Percentiles rank a stretch among this genome's conserved stretches.
Evolutionary conservation across 768 basidiomycete species (phyloP).

Genomic region (Rubroboletus pulcherrimus): DNA sequence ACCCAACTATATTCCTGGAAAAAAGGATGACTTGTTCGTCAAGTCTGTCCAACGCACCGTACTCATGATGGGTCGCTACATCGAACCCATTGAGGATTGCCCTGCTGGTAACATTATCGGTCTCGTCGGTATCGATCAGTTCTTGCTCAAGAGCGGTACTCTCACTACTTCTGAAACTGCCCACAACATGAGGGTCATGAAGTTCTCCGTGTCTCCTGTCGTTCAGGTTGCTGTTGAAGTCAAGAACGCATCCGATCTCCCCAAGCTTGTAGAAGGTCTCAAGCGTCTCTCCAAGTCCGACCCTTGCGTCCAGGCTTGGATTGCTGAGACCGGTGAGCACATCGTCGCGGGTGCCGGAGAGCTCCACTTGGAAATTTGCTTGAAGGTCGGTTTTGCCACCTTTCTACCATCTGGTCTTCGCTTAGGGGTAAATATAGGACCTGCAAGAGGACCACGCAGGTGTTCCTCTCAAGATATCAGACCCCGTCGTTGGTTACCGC

Average conservation of each 20-base stretch:
- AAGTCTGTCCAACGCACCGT: constrained; percentile 99
- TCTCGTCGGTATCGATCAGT: constrained; percentile 99
- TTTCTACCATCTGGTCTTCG: background rate
- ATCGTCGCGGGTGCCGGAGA: constrained; percentile 99
- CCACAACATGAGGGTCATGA: constrained; percentile 99
- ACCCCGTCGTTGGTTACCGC: constrained; percentile 95
- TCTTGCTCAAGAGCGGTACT: constrained; percentile 98
- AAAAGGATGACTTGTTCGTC: constrained; percentile 97
- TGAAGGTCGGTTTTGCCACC: constrained; percentile 61
- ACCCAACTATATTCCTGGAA: constrained; percentile 97
- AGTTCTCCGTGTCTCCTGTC: constrained; percentile 99
- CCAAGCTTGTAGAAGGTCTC: constrained; percentile 99
- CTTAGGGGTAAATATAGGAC: constrained; percentile 53
- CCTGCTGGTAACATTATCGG: constrained; percentile 98
- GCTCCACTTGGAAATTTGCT: constrained; percentile 97
- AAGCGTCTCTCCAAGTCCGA: constrained; percentile 99
- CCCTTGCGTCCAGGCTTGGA: constrained; percentile 97
- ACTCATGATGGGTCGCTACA: constrained; percentile 99
- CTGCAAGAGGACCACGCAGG: constrained; percentile 99
- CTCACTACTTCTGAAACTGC: constrained; percentile 97
- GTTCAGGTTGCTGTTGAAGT: constrained; percentile 99
- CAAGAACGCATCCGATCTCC: constrained; percentile 98
- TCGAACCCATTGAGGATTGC: constrained; percentile 99
- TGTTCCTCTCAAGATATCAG: constrained; percentile 97
- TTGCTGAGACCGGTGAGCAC: constrained; percentile 89